These are phyloP conservation scores for Lentinula lateritia DNA, from an alignment of 768 basidiomycete genomes.

Conservation along the genomic window DNA sequence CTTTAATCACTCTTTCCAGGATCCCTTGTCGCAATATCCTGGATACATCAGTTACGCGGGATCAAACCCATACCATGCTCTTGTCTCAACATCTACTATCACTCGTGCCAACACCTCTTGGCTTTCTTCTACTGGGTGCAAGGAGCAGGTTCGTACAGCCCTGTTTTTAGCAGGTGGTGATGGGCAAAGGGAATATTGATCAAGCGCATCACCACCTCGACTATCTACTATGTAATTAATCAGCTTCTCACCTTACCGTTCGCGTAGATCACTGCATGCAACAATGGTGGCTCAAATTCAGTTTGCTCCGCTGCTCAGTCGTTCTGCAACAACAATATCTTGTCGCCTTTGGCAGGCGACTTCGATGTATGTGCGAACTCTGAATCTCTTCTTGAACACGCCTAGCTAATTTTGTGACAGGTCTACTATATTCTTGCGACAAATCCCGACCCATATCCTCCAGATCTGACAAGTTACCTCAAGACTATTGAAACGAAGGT, in stretches of 20 bases:
- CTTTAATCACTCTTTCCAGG: slow-evolving; percentile 15
- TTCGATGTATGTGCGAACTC: slow-evolving; percentile 37
- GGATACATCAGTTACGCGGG: slow-evolving; percentile 52
- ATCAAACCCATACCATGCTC: slow-evolving; percentile 50
- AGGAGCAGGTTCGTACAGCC: slow-evolving; percentile 31
- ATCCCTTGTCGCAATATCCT: slow-evolving; percentile 49
- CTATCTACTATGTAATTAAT: too few relatives aligned
- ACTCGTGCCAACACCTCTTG: slow-evolving; percentile 37
- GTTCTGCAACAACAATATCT: slow-evolving; percentile 29
- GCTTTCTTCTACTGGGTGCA: slow-evolving; percentile 40
- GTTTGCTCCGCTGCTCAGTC: slow-evolving; percentile 40
- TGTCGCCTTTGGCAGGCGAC: slow-evolving; percentile 47
- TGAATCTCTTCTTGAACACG: background rate
- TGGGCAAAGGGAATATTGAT: too few relatives aligned
- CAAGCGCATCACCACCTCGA: too few relatives aligned
- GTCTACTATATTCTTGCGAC: slow-evolving; percentile 44
- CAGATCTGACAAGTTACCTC: slow-evolving; percentile 29
- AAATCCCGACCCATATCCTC: slow-evolving; percentile 37
- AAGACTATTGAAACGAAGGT: slow-evolving; percentile 27
- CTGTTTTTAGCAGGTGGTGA: too few relatives aligned
- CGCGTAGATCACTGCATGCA: slow-evolving; percentile 27
- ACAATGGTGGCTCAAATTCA: slow-evolving; percentile 38
- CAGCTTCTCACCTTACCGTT: too few relatives aligned
- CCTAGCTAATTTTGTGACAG: slow-evolving; percentile 11
- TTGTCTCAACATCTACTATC: slow-evolving; percentile 40